Conservation (phyloP, 164 flowering plant genomes). For the Pachysandra terminalis region DNA sequence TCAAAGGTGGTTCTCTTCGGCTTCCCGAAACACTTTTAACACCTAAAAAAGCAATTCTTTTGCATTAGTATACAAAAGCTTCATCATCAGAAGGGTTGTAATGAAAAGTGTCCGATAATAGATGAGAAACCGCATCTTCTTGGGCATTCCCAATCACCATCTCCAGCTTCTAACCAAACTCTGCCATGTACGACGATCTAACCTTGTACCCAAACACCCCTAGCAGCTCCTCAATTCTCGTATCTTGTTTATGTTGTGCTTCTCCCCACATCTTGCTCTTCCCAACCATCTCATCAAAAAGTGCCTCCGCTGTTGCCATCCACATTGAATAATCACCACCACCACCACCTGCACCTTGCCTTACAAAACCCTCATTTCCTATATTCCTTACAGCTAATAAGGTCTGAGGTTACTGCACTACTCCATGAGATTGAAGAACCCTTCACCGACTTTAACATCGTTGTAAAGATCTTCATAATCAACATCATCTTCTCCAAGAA, state of each 20-base stretch:
- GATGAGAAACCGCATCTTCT: slow-evolving; percentile 52
- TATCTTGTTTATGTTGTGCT: slow-evolving; percentile 29
- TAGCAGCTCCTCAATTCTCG: slow-evolving; percentile 67
- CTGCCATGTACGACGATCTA: slow-evolving; percentile 72
- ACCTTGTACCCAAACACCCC: slow-evolving; percentile 85
- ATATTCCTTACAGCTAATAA: slow-evolving; percentile 20
- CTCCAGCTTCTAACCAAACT: slow-evolving; percentile 76
- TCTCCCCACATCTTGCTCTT: slow-evolving; percentile 48
- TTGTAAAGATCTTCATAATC: slow-evolving; percentile 91
- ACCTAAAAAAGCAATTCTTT: too few relatives aligned
- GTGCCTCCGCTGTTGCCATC: not conserved
- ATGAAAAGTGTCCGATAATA: slow-evolving; percentile 63
- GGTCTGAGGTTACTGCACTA: slow-evolving; percentile 25
- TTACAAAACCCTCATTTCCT: slow-evolving; percentile 33
- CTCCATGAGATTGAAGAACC: slow-evolving; percentile 38
- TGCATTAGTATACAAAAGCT: too few relatives aligned
- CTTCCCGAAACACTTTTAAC: too few relatives aligned
- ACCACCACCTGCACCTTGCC: slow-evolving; percentile 25
- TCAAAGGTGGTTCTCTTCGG: too few relatives aligned
- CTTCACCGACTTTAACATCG: slow-evolving; percentile 89
- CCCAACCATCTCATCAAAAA: not conserved
- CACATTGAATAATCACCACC: slow-evolving; percentile 19
- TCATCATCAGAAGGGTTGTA: slow-evolving; percentile 85
- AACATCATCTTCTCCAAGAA: slow-evolving; percentile 66
- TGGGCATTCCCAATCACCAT: slow-evolving; percentile 50